These are phyloP conservation scores for Cadophora sp. DNA, from an alignment of 2,329 filamentous ascomycete species.

Conservation along the genomic window DNA sequence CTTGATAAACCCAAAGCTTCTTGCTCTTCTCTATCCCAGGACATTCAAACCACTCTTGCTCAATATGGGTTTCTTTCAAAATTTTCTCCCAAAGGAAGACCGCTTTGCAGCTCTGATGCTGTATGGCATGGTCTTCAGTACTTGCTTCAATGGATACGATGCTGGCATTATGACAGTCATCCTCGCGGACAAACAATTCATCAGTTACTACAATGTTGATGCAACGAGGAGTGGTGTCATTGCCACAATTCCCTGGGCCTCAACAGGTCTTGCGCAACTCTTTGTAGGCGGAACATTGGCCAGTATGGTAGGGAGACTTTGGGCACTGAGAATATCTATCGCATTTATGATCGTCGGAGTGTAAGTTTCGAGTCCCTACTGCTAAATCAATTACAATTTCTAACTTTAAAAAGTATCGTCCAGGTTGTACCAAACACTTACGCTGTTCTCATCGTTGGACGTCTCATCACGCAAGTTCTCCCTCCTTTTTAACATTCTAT, in stretches of 20 bases:
- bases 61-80: constrained; percentile 45
- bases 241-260: constrained; percentile 52
- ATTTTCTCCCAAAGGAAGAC: constrained; percentile 49
- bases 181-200: constrained; percentile 52
- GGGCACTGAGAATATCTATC: constrained; percentile 51
- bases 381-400: too few relatives aligned
- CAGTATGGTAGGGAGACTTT: constrained; percentile 47
- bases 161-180: constrained; percentile 53
- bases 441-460: constrained; percentile 49
- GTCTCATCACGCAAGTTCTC: constrained; percentile 48
- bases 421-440: constrained; percentile 52
- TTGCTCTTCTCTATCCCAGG: background rate
- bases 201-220: constrained; percentile 49
- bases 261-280: constrained; percentile 49
- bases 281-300: constrained; percentile 50
- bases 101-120: constrained; percentile 46
- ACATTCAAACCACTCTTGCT: background rate
- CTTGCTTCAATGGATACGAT: constrained; percentile 53
- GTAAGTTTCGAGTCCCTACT: constrained; percentile 29
- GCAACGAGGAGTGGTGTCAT: constrained; percentile 48
- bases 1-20: constrained; percentile 13
- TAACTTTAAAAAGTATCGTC: constrained; percentile 42
- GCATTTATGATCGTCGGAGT: constrained; percentile 50
- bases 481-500: background rate
- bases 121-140: constrained; percentile 50